A percentile compares a stretch with the other conserved stretches of the same genome.
phyloP scores from a whole-genome alignment of 2,329 filamentous ascomycete species.

The Juglanconis sp. region DNA sequence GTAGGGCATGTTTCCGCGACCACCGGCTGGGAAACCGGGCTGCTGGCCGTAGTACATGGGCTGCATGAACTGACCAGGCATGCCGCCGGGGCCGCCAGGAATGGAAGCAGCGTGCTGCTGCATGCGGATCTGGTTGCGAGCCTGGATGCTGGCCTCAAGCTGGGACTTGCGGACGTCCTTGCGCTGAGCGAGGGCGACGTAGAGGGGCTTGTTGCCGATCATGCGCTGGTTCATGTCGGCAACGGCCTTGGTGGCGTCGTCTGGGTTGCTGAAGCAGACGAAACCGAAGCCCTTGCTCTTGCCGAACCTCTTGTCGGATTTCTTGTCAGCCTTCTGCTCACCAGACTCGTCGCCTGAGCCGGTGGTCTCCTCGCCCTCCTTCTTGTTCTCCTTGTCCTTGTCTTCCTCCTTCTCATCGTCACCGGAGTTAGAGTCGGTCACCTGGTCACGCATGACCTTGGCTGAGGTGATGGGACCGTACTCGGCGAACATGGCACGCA shows the following conservation, averaged over 20 bases:
- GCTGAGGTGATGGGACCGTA: slow-evolving; percentile 96
- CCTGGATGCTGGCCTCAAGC: slow-evolving; percentile 98
- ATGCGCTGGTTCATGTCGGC: slow-evolving; percentile 99
- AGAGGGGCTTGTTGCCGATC: slow-evolving; percentile 93
- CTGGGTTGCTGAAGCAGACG: slow-evolving; percentile 99
- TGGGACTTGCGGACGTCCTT: slow-evolving; percentile 99
- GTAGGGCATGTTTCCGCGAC: slow-evolving; percentile 64
- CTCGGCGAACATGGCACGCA: slow-evolving; percentile 86
- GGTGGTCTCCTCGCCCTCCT: slow-evolving; percentile 45
- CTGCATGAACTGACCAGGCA: slow-evolving; percentile 85
- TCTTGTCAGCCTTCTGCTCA: slow-evolving; percentile 60
- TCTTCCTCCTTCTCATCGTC: slow-evolving; percentile 53
- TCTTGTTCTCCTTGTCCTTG: slow-evolving; percentile 47
- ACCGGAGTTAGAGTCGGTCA: slow-evolving; percentile 45
- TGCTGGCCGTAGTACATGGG: slow-evolving; percentile 90
- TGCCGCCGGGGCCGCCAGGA: slow-evolving; percentile 57
- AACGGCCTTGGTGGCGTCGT: slow-evolving; percentile 98
- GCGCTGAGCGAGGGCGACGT: slow-evolving; percentile 96
- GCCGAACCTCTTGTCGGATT: slow-evolving; percentile 67
- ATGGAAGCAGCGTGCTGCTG: slow-evolving; percentile 80
- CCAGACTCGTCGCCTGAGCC: slow-evolving; percentile 46
- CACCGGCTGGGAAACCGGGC: slow-evolving; percentile 62
- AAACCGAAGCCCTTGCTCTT: slow-evolving; percentile 99
- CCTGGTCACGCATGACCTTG: slow-evolving; percentile 95
- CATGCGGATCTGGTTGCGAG: slow-evolving; percentile 96